Evolutionary conservation across 192 early-diverging fungal genomes (phyloP), one percentile per base, ranked within the genome.

Genomic region (Phycomyces blakesleeanus): DNA sequence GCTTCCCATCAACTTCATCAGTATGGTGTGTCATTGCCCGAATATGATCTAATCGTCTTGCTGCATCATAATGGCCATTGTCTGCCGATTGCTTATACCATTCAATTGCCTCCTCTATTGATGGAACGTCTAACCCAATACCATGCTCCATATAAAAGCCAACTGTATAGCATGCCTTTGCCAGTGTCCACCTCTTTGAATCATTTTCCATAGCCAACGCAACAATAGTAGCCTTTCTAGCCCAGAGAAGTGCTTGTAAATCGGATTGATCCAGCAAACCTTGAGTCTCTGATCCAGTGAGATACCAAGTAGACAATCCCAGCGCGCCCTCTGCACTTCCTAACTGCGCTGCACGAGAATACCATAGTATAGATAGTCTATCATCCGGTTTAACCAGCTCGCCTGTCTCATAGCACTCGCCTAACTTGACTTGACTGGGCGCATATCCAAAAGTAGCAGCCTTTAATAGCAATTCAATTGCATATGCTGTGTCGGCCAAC

Each of bases 81-180:
- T 69, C 77, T 0, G 87, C 81, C 0, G 89, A 87, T 44, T 79
- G 78, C 66, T 81, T 80, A 61, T 83, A 85, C 83, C 83, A 85
- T 22, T 66, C 64, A 57, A 74, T 69, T 8, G 84, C 81, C 14
- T 39, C 53, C 10, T 52, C 51, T 15, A 41, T 38, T 25, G 61
- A 63, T 25, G 20, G 37, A 10, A 61, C 66, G 5, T 81, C 65
- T 29, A 72, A 57, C 9, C 84, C 84, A 65, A 85, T 83, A 24
- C 84, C 84, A 38, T 77, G 72, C 49, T 85, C 83, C 14, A 73
- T 69, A 55, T 80, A 85, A 55, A 83, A 83, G 20, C 83, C 84
- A 25, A 85, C 58, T 11, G 83, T 84, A 68, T 77, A 82, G 25
- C 79, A 62, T 1, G 83, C 83, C 58, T 84, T 84, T 26, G 77